phyloP scores from a whole-genome alignment of 208 protist species.

The Leishmania tropica region DNA sequence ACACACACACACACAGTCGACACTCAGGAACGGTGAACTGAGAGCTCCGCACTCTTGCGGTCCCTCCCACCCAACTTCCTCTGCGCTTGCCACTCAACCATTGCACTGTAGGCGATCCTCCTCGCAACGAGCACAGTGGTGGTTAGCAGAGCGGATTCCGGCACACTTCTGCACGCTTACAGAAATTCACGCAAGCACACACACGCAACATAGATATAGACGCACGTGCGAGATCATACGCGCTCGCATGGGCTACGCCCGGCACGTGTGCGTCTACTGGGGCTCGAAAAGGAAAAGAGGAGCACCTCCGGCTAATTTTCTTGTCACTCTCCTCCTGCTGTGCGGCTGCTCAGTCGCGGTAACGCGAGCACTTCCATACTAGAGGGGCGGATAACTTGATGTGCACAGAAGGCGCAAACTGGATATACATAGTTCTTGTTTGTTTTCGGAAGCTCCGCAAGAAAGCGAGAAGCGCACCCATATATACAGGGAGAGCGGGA shows the following conservation, averaged over 20 bases:
- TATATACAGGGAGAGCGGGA: background rate
- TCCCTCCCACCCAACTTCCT: background rate
- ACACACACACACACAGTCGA: background rate
- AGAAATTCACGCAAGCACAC: background rate
- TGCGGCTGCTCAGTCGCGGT: background rate
- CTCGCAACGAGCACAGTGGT: background rate
- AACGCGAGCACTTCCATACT: background rate
- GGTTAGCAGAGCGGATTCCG: background rate
- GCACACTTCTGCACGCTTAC: background rate
- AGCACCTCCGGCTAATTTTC: background rate
- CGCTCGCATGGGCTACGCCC: background rate
- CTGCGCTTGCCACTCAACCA: background rate
- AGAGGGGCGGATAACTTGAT: background rate
- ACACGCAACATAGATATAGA: background rate
- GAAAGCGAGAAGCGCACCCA: background rate
- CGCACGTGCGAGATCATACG: background rate
- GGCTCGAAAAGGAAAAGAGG: background rate
- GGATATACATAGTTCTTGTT: background rate
- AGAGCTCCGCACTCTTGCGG: background rate
- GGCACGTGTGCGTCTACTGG: background rate
- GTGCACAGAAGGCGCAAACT: background rate
- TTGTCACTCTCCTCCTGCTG: background rate
- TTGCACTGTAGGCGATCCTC: background rate
- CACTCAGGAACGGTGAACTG: background rate
- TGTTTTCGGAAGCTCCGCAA: background rate